Evolutionary conservation across 1,139 yeast species (phyloP), one percentile per base, ranked within the genome.

Genomic region (Ashbya aceris): DNA sequence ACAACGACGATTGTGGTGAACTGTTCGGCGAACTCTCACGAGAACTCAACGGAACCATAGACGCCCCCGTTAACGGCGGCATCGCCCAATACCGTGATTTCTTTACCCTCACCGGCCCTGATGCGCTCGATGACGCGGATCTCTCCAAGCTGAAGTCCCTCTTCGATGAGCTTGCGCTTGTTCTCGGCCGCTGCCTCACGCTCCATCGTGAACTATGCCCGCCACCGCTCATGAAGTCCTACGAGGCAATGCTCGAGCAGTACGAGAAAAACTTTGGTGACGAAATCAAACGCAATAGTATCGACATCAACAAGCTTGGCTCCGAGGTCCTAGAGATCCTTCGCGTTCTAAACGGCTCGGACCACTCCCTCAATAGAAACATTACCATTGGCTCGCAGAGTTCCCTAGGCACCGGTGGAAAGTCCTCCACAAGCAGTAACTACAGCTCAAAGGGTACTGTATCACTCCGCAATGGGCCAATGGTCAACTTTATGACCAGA

Each of bases 1-100:
- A 77, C 32, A 74, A 74, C 49, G 68, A 71, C 1, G 76, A 73
- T 41, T 66, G 66, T 46, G 63, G 69, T 7, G 64, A 79, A 8
- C 60, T 76, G 45, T 74, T 83, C 62, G 71, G 74, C 56, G 87
- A 80, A 58, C 69, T 86, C 45, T 83, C 91, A 8, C 72, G 95
- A 63, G 80, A 79, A 51, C 68, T 86, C 42, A 76, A 91, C 0
- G 96, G 96, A 38, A 84, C 96, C 0, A 91, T 86, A 44, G 95
- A 86, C 58, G 79, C 95, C 0, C 96, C 96, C 5, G 93, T 86
- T 8, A 86, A 86, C 60, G 96, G 96, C 31, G 96, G 96, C 45
- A 85, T 86, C 49, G 85, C 86, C 4, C 86, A 83, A 55, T 86
- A 83, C 65, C 73, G 91, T 46, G 74, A 75, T 2, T 84, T 86